phyloP scores from a whole-genome alignment of 1,284 basidiomycete species.

The Trichosporon ovoides region DNA sequence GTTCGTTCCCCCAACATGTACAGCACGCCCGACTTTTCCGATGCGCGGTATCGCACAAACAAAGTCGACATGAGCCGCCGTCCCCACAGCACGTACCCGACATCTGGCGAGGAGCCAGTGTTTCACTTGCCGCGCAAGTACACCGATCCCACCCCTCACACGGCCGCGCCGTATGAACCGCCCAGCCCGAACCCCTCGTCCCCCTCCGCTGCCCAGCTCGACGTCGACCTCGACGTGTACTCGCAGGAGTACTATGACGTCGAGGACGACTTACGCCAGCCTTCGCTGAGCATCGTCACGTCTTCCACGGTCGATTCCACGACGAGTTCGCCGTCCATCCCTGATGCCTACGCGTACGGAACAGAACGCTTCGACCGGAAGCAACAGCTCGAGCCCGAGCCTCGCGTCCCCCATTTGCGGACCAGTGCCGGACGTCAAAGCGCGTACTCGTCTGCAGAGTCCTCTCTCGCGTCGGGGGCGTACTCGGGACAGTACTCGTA shows the following conservation, averaged over 20 bases:
- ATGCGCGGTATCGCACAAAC: conserved; percentile 23
- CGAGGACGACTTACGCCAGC: conserved; percentile 32
- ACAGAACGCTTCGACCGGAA: conserved; percentile 26
- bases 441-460: conserved; percentile 45
- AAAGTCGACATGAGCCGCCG: conserved; percentile 25
- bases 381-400: conserved; percentile 27
- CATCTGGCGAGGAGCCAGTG: conserved; percentile 16
- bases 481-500: conserved; percentile 40
- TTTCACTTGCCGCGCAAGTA: conserved; percentile 35
- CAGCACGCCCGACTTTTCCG: conserved; percentile 8
- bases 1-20: neutral
- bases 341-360: conserved; percentile 28
- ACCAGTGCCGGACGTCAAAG: conserved; percentile 35
- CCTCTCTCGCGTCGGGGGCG: conserved; percentile 36
- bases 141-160: conserved; percentile 37
- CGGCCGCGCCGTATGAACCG: conserved; percentile 12
- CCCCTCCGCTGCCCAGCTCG: conserved; percentile 21
- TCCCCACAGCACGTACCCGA: conserved; percentile 35
- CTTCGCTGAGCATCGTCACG: conserved; percentile 45
- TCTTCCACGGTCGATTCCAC: conserved; percentile 43
- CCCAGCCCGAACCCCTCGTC: conserved; percentile 12
- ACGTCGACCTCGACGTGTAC: conserved; percentile 43
- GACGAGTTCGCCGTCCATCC: conserved; percentile 35
- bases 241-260: conserved; percentile 26
- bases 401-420: conserved; percentile 29